Base-by-base conservation (phyloP, 495 filamentous ascomycete genomes). In the Penicillium roqueforti region DNA sequence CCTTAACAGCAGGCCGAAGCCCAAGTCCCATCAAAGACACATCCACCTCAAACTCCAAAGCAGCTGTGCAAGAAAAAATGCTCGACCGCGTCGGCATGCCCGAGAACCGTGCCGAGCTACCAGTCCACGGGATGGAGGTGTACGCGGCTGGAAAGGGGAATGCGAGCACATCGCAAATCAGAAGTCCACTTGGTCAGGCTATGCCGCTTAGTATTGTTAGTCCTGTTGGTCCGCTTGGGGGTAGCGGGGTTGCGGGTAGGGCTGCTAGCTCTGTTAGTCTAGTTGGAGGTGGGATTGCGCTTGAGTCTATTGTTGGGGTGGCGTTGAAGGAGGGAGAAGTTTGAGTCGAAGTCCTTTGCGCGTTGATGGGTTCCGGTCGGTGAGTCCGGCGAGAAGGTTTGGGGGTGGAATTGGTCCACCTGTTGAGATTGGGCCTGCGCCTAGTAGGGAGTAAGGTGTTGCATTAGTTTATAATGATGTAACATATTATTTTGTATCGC, bases 21-120 rank as follows among this genome's bases (percentile, higher is more conserved):
- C 31, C 14, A 25, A 48, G 7, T 6, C 26, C 46, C 23, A 11
- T 0, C 14, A 19, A 19, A 28, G 25, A 19, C 10, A 11, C 28
- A 29, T 4, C 26, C 8, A 29, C 26, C 26, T 4, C 13, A 34
- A 34, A 5, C 14, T 6, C 14, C 32, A 34, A 34, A n/a, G 14
- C 32, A 36, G 14, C 1, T 3, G 32, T n/a, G 6, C 32, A 36
- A 36, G 68, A 69, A 58, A 70, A 69, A 49, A 66, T 69, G 53
- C 7, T 65, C 8, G 58, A 67, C 53, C 54, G 55, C 46, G 49
- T 58, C 46, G 44, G 28, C 16, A 20, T 56, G 11, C 43, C 50
- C 2, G 51, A 42, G 34, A 45, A 57, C 40, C 58, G 56, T 39
- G 61, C 41, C 1, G 67, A 67, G 50, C 31, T 67, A 26, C 59